Base-by-base conservation (phyloP, 2,329 filamentous ascomycete genomes). In the Ceratocystis alfenasii region DNA sequence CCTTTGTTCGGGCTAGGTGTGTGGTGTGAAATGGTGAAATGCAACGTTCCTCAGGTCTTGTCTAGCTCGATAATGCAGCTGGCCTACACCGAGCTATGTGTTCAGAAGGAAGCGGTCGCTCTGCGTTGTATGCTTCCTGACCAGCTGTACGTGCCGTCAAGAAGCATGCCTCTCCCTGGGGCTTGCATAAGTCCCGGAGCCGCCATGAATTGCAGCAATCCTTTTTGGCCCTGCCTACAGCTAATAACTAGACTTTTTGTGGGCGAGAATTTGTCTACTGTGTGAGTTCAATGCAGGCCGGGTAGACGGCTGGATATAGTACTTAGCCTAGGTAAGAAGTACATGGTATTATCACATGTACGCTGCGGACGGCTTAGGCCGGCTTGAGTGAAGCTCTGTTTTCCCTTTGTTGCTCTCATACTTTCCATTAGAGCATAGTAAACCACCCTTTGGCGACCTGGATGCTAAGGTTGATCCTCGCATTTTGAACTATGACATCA, bases 51-150 rank as follows among this genome's bases (percentile, higher is more conserved):
- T 28, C 10, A 28, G 22, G 22, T 15, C 1, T 53, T 53, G 15
- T 53, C 10, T 15, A 15, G 4, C 20, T 28, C 20, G 22, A 59
- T 59, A 28, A 59, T 33, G 55, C 55, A 30, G 17, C 28, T 17
- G 55, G 28, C 33, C n/a, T 36, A 59, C 28, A 36, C 55, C 55
- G 55, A 59, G 55, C 30, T 20, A 59, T 59, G 55, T 59, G 55
- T 36, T 59, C 28, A 59, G 28, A 33, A 59, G 30, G 55, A n/a
- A 36, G 55, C 5, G 17, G 17, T 36, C 17, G 55, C 55, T 33
- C 55, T 59, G 55, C 55, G 55, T 59, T 59, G 55, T 59, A 59
- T 36, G 17, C 55, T 59, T 59, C 55, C 55, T 59, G 17, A 36
- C 28, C 55, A 59, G 55, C 55, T 59, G 55, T 59, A 59, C 55